Conservation (phyloP, 306 rosid species). For the Rosa rugosa region DNA sequence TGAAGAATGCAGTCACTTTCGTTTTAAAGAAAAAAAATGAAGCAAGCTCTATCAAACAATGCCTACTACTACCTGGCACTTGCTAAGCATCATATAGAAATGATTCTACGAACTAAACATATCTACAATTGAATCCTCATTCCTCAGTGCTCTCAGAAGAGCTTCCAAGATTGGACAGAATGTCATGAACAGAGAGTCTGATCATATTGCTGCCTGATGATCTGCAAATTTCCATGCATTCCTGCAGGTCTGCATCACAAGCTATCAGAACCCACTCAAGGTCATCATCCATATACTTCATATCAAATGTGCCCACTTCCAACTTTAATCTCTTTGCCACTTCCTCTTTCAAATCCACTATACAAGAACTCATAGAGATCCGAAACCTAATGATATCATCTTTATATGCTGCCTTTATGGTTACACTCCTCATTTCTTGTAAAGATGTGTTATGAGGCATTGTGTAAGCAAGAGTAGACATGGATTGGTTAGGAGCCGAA, state of each 20-base stretch:
- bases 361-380: conserved; percentile 42
- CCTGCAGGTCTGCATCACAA: conserved; percentile 84
- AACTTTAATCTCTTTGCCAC: conserved; percentile 70
- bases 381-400: conserved; percentile 81
- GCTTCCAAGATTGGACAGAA: conserved; percentile 59
- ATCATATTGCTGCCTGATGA: conserved; percentile 63
- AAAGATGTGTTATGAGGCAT: conserved; percentile 29
- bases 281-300: conserved; percentile 84
- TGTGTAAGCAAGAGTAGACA: conserved; percentile 29
- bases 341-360: conserved; percentile 60
- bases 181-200: conserved; percentile 66
- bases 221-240: conserved; percentile 63
- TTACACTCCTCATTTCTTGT: conserved; percentile 56
- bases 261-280: conserved; percentile 80
- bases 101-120: conserved; percentile 29
- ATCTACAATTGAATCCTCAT: conserved; percentile 40
- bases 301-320: conserved; percentile 65
- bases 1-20: not conserved
- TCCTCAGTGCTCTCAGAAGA: conserved; percentile 66
- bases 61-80: conserved; percentile 22
- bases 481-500: conserved; percentile 48
- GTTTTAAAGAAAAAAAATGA: not conserved
- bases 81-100: conserved; percentile 35
- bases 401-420: conserved; percentile 67
- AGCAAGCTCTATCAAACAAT: conserved; percentile 34